These are phyloP conservation scores for Penicillium sp. DNA, from an alignment of 2,329 filamentous ascomycete species.

Conservation along the genomic window DNA sequence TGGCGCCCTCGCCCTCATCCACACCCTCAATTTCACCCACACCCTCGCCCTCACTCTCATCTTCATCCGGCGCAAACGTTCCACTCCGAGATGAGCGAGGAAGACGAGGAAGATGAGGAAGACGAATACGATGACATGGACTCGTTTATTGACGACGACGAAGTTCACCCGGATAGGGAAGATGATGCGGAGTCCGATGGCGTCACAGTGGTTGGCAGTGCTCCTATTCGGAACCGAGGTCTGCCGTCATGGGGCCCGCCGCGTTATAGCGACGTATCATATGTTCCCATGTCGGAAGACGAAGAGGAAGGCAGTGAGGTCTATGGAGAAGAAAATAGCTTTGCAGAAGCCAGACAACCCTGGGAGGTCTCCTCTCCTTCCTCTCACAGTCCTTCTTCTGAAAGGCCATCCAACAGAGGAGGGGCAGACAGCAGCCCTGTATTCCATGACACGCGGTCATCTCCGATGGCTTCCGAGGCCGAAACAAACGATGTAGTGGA, in stretches of 20 bases:
- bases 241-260: not conserved
- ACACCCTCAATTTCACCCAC: not conserved
- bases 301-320: constrained; percentile 4
- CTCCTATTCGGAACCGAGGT: not conserved
- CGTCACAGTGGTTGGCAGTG: constrained; percentile 33
- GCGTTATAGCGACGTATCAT: constrained; percentile 2
- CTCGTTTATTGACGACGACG: constrained; percentile 38
- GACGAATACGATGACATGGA: constrained; percentile 34
- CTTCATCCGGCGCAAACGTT: not conserved
- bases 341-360: not conserved
- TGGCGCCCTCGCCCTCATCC: not conserved
- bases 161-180: constrained; percentile 18
- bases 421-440: not conserved
- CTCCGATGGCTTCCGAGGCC: not conserved
- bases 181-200: constrained; percentile 30
- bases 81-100: constrained; percentile 1
- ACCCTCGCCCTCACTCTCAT: not conserved
- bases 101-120: constrained; percentile 28
- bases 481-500: not conserved
- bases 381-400: not conserved
- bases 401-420: not conserved
- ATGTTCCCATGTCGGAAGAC: not conserved
- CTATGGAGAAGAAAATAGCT: constrained; percentile 17
- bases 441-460: constrained; percentile 1
- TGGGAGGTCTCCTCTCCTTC: not conserved